Base-by-base conservation (phyloP, 2,329 filamentous ascomycete genomes). In the Aspergillus fructus region DNA sequence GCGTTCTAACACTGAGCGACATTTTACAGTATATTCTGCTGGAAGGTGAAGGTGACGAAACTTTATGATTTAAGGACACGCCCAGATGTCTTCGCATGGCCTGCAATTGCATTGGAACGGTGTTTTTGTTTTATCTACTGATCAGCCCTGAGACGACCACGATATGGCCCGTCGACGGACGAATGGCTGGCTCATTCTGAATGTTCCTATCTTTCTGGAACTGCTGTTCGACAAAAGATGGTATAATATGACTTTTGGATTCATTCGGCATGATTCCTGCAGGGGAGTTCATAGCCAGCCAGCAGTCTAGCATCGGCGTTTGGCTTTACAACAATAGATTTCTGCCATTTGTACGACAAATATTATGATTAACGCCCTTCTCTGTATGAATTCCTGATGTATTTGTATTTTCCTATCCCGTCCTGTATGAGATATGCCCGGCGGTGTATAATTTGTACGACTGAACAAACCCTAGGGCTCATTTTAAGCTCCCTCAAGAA, bases 11-110 rank as follows among this genome's bases (percentile, higher is more conserved):
- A 6, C 81, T 99, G 54, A 97, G 93, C 58, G 94, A 99, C 76
- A 97, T 99, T 64, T 84, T 99, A 64, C 92, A 96, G 69, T 97
- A 99, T 72, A 91, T 97, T 53, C 81, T 99, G 62, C 81, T 96
- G 21, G 84, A 91, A 65, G 90, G 90, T 52, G 88, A 91, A 68
- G 87, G 85, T 64, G 82, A 86, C 37, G 79, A 81, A 67, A 62
- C 57, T 62, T 75, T 64, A 73, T 65, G 59, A 66, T 27, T 30
- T 43, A 55, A 45, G n/a, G 52, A 27, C 41, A 46, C 39, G 42
- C 49, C 55, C 33, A 37, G 33, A 34, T 52, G 54, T 55, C 54
- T 55, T 30, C 30, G 49, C 53, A 56, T 64, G 66, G 67, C 70
- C 63, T 66, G 63, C 45, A 58, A 63, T 45, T 73, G 70, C 71